phyloP scores from a whole-genome alignment of 2,329 filamentous ascomycete species.

The Colletotrichum nymphaeae region DNA sequence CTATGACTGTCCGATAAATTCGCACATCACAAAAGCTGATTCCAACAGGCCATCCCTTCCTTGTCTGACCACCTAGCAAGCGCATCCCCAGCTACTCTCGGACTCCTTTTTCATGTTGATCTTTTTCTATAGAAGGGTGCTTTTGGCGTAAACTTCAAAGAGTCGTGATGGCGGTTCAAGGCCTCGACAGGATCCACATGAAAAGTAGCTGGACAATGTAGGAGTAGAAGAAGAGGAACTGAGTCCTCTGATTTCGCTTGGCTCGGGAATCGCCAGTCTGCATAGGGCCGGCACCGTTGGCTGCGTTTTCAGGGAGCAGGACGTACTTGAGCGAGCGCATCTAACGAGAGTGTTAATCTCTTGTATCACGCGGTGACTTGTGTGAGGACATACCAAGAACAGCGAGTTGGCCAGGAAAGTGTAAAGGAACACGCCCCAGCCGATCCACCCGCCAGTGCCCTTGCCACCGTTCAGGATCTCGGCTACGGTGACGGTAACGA shows the following conservation, averaged over 20 bases:
- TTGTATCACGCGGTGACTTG: background rate
- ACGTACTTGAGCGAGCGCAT: slow-evolving; percentile 97
- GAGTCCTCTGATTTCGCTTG: slow-evolving; percentile 87
- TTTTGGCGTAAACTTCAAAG: background rate
- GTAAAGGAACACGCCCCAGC: slow-evolving; percentile 91
- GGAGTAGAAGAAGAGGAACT: slow-evolving; percentile 94
- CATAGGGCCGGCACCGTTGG: slow-evolving; percentile 73
- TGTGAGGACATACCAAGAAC: slow-evolving; percentile 77
- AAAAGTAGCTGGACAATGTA: slow-evolving; percentile 94
- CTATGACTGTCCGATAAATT: background rate
- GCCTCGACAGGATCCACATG: slow-evolving; percentile 80
- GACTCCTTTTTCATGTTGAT: slow-evolving; percentile 1
- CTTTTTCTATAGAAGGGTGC: background rate
- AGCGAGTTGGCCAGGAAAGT: slow-evolving; percentile 95
- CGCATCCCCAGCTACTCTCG: background rate
- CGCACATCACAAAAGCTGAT: background rate
- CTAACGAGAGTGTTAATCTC: slow-evolving; percentile 55
- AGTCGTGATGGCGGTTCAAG: slow-evolving; percentile 41
- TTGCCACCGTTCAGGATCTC: slow-evolving; percentile 82
- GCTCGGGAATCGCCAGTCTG: slow-evolving; percentile 77
- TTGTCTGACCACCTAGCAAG: slow-evolving; percentile 3
- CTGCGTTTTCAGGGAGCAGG: slow-evolving; percentile 84
- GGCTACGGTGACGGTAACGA: slow-evolving; percentile 85
- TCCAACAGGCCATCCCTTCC: background rate
- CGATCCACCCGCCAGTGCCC: slow-evolving; percentile 87